Evolutionary conservation across 306 rosid genomes (phyloP).

Genomic region (Prunus davidiana): DNA sequence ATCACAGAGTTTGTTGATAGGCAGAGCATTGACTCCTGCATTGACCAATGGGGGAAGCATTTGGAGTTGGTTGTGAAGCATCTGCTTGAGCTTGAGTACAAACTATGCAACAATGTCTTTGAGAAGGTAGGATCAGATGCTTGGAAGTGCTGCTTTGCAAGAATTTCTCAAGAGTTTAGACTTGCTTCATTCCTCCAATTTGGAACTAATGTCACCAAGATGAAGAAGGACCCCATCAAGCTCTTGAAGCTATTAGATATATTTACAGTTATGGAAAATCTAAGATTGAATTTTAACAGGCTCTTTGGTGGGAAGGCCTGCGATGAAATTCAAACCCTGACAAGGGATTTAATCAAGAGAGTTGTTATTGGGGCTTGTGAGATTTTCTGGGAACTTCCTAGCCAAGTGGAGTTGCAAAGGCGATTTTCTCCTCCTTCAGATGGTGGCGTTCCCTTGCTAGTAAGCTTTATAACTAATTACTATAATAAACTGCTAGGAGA

Average conservation of each 20-base stretch:
- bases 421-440: constrained; percentile 64
- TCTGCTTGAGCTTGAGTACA: constrained; percentile 47
- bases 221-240: constrained; percentile 62
- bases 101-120: constrained; percentile 47
- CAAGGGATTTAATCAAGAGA: constrained; percentile 62
- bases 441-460: constrained; percentile 76
- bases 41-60: constrained; percentile 64
- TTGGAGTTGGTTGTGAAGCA: constrained; percentile 57
- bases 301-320: constrained; percentile 60
- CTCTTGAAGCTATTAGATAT: constrained; percentile 70
- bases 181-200: constrained; percentile 62
- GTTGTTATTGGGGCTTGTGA: constrained; percentile 62
- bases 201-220: constrained; percentile 51
- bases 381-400: constrained; percentile 77
- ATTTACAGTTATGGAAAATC: constrained; percentile 54
- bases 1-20: constrained; percentile 32
- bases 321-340: constrained; percentile 49
- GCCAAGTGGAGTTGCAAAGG: constrained; percentile 69
- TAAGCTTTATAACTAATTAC: constrained; percentile 61
- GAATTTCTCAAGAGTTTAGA: constrained; percentile 54
- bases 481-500: constrained; percentile 64
- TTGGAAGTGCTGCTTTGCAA: constrained; percentile 49
- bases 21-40: constrained; percentile 33
- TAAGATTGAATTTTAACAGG: constrained; percentile 60
- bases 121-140: constrained; percentile 42